A percentile compares a stretch with the other conserved stretches of the same genome.
These are phyloP conservation scores for Stephanocyclus meneghinianus DNA, from an alignment of 352 stramenopile species.

Conservation along the genomic window DNA sequence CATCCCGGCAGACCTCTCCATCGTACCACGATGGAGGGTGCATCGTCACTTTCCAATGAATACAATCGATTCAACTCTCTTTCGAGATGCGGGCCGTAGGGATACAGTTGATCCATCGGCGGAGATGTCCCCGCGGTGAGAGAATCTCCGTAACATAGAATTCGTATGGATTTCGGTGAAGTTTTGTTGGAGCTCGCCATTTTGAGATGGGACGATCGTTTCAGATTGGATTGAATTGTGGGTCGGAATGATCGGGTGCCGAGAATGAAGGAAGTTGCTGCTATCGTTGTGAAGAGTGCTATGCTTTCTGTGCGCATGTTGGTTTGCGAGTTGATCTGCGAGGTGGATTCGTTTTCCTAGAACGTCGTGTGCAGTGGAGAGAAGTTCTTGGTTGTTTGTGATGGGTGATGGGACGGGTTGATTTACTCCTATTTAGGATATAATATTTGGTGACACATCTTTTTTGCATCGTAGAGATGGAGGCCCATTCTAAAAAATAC, in stretches of 20 bases:
- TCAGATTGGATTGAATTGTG: slow-evolving; percentile 5
- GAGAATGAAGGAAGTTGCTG: slow-evolving; percentile 4
- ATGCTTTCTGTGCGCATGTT: neutral
- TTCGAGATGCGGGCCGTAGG: slow-evolving; percentile 68
- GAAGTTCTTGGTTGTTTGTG: no score
- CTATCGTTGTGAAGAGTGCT: slow-evolving; percentile 6
- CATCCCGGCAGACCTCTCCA: slow-evolving; percentile 67
- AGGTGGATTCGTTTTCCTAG: neutral
- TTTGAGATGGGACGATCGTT: slow-evolving; percentile 10
- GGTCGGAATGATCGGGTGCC: slow-evolving; percentile 1
- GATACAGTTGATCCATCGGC: slow-evolving; percentile 40
- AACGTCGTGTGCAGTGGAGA: no score
- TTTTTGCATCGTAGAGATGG: no score
- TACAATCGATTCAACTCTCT: slow-evolving; percentile 35
- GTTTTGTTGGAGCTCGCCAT: neutral
- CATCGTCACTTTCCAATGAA: neutral
- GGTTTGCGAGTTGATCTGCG: neutral
- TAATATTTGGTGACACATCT: no score
- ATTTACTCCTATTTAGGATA: no score
- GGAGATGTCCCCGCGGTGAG: slow-evolving; percentile 65
- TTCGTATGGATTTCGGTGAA: slow-evolving; percentile 28
- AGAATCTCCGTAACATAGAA: slow-evolving; percentile 73
- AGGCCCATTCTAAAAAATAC: no score
- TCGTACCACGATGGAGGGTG: slow-evolving; percentile 33
- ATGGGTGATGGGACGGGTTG: no score